Base-by-base conservation (phyloP, 1,139 yeast species). In the Meyerozyma athensensis region DNA sequence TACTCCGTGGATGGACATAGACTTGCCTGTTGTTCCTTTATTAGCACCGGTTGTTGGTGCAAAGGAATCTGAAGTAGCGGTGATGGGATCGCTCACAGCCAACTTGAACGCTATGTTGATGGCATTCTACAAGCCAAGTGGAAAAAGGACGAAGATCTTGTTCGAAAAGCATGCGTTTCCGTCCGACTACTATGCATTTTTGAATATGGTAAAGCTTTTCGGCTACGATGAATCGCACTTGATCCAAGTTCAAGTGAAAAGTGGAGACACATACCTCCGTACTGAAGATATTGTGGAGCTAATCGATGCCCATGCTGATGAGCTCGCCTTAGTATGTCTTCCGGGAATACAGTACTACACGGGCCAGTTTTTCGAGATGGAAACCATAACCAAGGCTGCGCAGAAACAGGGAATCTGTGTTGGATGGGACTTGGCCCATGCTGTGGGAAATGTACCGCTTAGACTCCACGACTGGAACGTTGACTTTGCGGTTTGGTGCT, bases 401-500 rank as follows among this genome's bases (percentile, higher is more conserved):
- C 78, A 81, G 41, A 47, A 52, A 6, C 61, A 48, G 47, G 81
- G 79, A 1, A 72, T 85, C 26, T 54, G 72, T 2, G 92, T 87
- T 7, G 97, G 97, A 1, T 90, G 97, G 97, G 97, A 90, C 57
- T 69, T 90, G 49, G 97, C 97, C 0, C 97, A 90, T 57, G 96
- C 95, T 1, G 94, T 72, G 1, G 97, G 97, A 2, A 90, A 90
- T 56, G 92, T 86, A 1, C 81, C 80, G 1, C 59, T 90, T 38
- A 51, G 72, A 36, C 63, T 90, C 36, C 97, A 90, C 54, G 86
- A 84, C 36, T 89, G 97, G 96, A 65, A 72, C 37, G 94, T 86
- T 1, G 97, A 90, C 59, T 89, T 90, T 65, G 97, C 97, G 0
- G 87, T 79, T 12, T 90, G 96, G 87, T 90, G 97, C 56, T 81